These are phyloP conservation scores for Gillenia trifoliata DNA, from an alignment of 306 rosid species.

Conservation along the genomic window DNA sequence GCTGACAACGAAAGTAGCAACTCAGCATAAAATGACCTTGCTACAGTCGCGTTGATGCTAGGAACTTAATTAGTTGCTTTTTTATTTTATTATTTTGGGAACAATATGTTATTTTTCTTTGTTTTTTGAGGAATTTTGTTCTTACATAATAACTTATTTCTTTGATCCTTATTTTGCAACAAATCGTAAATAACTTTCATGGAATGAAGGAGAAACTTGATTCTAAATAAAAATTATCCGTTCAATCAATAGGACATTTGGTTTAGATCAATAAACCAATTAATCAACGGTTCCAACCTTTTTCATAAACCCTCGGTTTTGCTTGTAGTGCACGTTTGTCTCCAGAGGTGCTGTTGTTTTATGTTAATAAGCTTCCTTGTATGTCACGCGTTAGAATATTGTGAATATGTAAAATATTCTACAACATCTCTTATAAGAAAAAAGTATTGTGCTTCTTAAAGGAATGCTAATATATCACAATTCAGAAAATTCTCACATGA, in stretches of 20 bases:
- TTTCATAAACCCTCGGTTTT: neutral
- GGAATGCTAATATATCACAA: neutral
- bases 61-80: neutral
- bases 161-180: neutral
- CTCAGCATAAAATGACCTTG: slow-evolving; percentile 22
- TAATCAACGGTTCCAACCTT: neutral
- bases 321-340: neutral
- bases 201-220: neutral
- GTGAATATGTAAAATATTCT: too few relatives aligned
- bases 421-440: too few relatives aligned
- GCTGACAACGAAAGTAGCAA: slow-evolving; percentile 27
- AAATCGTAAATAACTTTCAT: neutral
- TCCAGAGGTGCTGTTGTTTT: neutral
- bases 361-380: too few relatives aligned
- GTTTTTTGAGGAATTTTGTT: too few relatives aligned
- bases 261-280: neutral
- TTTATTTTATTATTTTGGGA: neutral
- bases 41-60: slow-evolving; percentile 22
- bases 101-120: neutral
- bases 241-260: neutral
- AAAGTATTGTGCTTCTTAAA: neutral
- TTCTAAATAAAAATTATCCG: neutral
- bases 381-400: neutral
- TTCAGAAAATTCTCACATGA: neutral
- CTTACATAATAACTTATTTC: too few relatives aligned